These are phyloP conservation scores for Halenospora varia DNA, from an alignment of 495 filamentous ascomycete species.

Conservation along the genomic window DNA sequence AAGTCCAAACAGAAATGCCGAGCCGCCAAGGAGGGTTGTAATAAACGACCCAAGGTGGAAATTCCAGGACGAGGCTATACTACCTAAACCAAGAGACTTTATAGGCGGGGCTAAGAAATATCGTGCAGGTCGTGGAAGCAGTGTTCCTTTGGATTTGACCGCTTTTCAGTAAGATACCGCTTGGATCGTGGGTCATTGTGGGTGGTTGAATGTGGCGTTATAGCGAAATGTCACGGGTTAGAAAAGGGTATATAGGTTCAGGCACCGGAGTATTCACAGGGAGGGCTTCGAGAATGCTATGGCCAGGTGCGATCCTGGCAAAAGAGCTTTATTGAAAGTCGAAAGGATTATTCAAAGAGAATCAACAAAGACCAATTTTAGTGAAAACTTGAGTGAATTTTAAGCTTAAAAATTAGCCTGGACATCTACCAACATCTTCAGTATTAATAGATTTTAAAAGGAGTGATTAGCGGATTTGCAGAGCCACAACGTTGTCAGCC, in stretches of 20 bases:
- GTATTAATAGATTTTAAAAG: not conserved
- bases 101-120: conserved; percentile 69
- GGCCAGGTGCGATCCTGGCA: too few relatives aligned
- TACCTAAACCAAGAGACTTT: conserved; percentile 84
- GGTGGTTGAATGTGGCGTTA: conserved; percentile 2
- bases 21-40: conserved; percentile 38
- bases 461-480: not conserved
- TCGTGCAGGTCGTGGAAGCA: conserved; percentile 86
- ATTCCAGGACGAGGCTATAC: conserved; percentile 74
- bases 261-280: not conserved
- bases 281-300: not conserved
- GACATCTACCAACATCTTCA: not conserved
- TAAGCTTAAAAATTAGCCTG: not conserved
- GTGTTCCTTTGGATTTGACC: conserved; percentile 84
- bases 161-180: conserved; percentile 9
- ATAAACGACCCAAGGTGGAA: conserved; percentile 84
- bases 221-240: not conserved
- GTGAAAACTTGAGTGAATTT: not conserved
- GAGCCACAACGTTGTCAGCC: not conserved
- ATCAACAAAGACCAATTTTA: not conserved
- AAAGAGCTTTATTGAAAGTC: too few relatives aligned
- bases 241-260: not conserved
- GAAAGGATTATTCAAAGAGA: not conserved
- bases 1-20: conserved; percentile 33
- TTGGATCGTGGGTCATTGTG: not conserved